These are phyloP conservation scores for Rhizoclosmatium sp. DNA, from an alignment of 192 early-diverging fungal species.

Conservation along the genomic window DNA sequence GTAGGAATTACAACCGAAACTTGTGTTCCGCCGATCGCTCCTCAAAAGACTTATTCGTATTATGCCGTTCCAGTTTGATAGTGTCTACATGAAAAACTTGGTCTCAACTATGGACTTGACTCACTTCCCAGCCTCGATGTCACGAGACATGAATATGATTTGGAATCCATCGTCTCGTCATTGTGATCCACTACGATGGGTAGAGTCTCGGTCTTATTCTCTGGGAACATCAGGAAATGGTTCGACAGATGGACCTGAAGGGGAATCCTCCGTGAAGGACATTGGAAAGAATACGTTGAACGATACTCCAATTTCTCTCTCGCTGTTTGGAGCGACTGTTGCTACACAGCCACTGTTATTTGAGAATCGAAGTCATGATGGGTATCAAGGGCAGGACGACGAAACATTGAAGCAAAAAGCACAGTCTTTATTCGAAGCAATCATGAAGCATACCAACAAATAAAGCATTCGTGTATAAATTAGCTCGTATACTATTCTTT, in stretches of 20 bases:
- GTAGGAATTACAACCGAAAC: constrained; percentile 21
- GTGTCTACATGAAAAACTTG: constrained; percentile 13
- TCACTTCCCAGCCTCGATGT: background rate
- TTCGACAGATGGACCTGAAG: background rate
- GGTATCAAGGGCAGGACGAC: background rate
- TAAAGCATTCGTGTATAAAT: background rate
- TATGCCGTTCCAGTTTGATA: constrained; percentile 32
- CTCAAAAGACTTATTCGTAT: constrained; percentile 11
- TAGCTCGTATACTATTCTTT: background rate
- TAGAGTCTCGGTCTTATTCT: constrained; percentile 1
- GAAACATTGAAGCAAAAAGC: background rate
- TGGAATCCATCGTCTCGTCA: constrained; percentile 4
- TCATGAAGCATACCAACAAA: background rate
- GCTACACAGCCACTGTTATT: constrained; percentile 1
- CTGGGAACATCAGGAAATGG: background rate
- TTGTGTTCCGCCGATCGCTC: constrained; percentile 2
- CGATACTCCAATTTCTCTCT: constrained; percentile 22
- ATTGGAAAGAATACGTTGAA: background rate
- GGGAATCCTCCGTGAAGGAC: constrained; percentile 22
- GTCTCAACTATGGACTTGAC: constrained; percentile 23
- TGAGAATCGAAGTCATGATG: background rate
- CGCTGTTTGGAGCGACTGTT: constrained; percentile 19
- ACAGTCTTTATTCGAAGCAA: background rate
- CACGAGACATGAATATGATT: background rate
- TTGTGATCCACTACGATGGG: constrained; percentile 19